Base-by-base conservation (phyloP, 139 green algal species). In the Micromonas pusilla region DNA sequence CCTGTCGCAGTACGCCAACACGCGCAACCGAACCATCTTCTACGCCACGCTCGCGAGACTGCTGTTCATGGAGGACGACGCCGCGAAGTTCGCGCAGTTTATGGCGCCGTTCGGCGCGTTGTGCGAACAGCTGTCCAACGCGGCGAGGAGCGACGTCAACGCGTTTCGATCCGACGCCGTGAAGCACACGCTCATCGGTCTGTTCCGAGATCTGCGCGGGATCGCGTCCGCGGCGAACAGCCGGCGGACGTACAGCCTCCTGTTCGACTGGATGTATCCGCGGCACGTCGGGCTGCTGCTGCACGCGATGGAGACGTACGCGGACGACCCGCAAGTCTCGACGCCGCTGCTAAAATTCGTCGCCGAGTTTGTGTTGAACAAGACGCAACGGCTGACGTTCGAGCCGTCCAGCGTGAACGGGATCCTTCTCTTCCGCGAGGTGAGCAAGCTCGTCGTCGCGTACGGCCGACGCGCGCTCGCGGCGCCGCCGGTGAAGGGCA, bases 181-280 rank as follows among this genome's bases (percentile, higher is more conserved):
- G 0, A 72, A 87, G 77, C 73, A 83, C 30, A 89, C 84, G 28
- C 87, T 96, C 9, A 85, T 94, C 0, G 94, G 95, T 9, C 85
- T 98, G 36, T 93, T 98, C 68, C 78, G 95, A 0, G 95, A 99
- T 84, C 84, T 99, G 79, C 85, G 94, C 0, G 95, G 95, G 52
- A 92, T 98, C 71, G 89, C 91, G 20, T 80, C 88, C 52, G 93
- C 95, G 73, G 96, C 95, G 65, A 91, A 89, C 85, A 94, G 85
- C 37, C 82, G 93, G 5, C 79, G 84, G 0, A 92, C 86, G 0
- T 96, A 94, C 89, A 83, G 88, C 28, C 53, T 88, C 71, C 79
- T 99, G 26, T 98, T 98, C 80, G 93, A 99, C 81, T 98, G 93
- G 94, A 86, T 99, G 9, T 97, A 98, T 87, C 92, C 95, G 0